These are phyloP conservation scores for Rugosomyces carneus DNA, from an alignment of 1,284 basidiomycete species.

Conservation along the genomic window DNA sequence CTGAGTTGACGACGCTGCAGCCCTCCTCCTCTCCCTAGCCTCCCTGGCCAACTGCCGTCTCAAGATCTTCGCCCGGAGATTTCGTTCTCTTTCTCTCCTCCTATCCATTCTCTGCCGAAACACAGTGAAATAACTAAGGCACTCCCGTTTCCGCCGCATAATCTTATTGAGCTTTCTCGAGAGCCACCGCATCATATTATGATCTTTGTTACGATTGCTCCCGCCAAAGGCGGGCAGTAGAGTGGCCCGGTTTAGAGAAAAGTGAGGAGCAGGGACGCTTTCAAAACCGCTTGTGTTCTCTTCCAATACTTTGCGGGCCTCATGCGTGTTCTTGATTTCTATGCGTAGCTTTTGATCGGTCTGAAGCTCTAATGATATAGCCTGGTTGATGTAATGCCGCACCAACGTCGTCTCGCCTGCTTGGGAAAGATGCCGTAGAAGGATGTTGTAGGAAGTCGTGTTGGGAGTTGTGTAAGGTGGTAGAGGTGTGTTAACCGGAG, in stretches of 20 bases:
- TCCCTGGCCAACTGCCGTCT: neutral
- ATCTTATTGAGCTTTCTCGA: conserved; percentile 35
- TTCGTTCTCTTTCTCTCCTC: neutral
- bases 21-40: neutral
- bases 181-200: conserved; percentile 54
- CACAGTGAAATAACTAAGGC: conserved; percentile 37
- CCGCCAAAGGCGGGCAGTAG: conserved; percentile 50
- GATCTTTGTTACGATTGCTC: conserved; percentile 51
- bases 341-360: conserved; percentile 28
- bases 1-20: neutral
- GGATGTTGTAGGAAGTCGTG: conserved; percentile 56
- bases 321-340: conserved; percentile 13
- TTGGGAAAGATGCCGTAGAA: conserved; percentile 51
- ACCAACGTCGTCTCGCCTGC: conserved; percentile 44
- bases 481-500: conserved; percentile 28
- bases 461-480: conserved; percentile 57
- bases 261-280: conserved; percentile 40
- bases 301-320: neutral
- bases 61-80: neutral
- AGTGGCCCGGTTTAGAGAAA: conserved; percentile 48
- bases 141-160: conserved; percentile 39
- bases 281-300: conserved; percentile 17
- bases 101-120: conserved; percentile 3
- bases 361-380: conserved; percentile 41
- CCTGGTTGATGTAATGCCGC: conserved; percentile 66